Conservation (phyloP, 306 rosid species). For the Prinsepia uniflora region DNA sequence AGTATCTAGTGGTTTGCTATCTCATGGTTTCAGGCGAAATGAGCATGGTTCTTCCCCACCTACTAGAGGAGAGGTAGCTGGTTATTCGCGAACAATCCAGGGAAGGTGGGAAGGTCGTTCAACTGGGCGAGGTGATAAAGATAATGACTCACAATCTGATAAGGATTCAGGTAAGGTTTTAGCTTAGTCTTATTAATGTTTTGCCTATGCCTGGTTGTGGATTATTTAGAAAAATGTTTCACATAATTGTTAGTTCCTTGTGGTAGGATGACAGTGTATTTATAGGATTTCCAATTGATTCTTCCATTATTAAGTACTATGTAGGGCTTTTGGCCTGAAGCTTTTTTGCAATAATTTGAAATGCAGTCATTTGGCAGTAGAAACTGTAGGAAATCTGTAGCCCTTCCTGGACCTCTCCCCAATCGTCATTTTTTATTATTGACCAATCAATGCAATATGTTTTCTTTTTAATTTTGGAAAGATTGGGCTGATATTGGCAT, state of each 20-base stretch:
- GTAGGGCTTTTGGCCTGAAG: background rate
- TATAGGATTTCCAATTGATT: background rate
- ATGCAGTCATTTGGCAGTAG: background rate
- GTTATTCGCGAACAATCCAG: constrained; percentile 56
- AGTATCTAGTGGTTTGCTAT: constrained; percentile 55
- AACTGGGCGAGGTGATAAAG: constrained; percentile 70
- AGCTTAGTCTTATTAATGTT: constrained; percentile 21
- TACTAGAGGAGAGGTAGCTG: constrained; percentile 53
- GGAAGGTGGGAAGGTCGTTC: constrained; percentile 91
- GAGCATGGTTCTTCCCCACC: constrained; percentile 90
- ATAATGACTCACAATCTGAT: constrained; percentile 77
- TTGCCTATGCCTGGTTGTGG: background rate
- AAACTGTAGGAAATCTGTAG: background rate
- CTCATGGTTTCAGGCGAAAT: constrained; percentile 53
- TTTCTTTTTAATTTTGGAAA: no score
- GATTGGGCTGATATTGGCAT: background rate
- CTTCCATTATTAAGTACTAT: background rate
- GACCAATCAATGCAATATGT: background rate
- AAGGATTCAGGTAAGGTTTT: constrained; percentile 70
- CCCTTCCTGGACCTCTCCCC: background rate
- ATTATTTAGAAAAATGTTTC: background rate
- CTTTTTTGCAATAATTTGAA: background rate
- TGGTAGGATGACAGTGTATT: background rate
- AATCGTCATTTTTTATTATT: background rate
- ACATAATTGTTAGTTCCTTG: constrained; percentile 8